Conservation (phyloP, 108 stramenopile genomes). For the Cyclotella sp. region DNA sequence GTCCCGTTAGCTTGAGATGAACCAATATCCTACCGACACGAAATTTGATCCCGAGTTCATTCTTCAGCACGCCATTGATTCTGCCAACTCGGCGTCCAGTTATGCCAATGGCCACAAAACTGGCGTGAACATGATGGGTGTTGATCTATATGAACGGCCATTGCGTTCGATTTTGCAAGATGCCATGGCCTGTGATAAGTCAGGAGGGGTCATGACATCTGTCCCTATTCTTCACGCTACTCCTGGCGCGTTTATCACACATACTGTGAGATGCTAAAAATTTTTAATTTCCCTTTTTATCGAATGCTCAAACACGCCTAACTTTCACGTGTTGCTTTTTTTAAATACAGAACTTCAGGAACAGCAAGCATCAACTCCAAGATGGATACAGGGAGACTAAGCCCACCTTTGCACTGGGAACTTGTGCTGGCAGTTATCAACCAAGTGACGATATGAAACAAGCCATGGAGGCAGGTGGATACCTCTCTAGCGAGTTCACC, state of each 20-base stretch:
- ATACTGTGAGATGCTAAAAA: conserved; percentile 9
- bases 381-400: conserved; percentile 37
- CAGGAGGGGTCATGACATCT: conserved; percentile 63
- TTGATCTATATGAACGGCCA: conserved; percentile 55
- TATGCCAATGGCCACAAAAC: conserved; percentile 61
- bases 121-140: conserved; percentile 54
- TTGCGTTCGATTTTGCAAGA: conserved; percentile 61
- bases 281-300: background rate
- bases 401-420: conserved; percentile 55
- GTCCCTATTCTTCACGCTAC: conserved; percentile 69
- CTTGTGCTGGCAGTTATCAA: conserved; percentile 43
- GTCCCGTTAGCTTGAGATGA: background rate
- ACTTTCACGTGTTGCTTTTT: too few species aligned
- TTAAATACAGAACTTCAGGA: conserved; percentile 34
- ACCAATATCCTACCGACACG: background rate
- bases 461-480: conserved; percentile 47
- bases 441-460: conserved; percentile 41
- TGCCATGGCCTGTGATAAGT: conserved; percentile 60
- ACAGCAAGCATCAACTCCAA: conserved; percentile 38
- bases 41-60: conserved; percentile 58
- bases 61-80: conserved; percentile 71
- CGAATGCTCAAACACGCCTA: too few species aligned
- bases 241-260: conserved; percentile 62
- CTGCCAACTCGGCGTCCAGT: conserved; percentile 56
- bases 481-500: conserved; percentile 49